A percentile compares a stretch with the other conserved stretches of the same genome.
phyloP scores from a whole-genome alignment of 2,329 filamentous ascomycete species.

The Pyricularia sp. region DNA sequence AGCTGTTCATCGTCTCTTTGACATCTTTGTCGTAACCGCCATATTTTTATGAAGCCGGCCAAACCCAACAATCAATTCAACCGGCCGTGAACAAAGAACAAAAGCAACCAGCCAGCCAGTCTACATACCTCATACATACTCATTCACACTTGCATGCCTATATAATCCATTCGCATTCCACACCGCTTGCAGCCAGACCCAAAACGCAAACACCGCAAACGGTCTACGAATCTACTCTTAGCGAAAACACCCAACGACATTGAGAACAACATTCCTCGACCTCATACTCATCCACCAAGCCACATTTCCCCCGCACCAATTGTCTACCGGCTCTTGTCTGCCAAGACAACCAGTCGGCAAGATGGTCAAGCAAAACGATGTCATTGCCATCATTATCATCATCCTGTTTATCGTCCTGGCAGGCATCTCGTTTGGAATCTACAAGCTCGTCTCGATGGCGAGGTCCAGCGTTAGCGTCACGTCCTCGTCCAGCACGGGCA shows the following conservation, averaged over 20 bases:
- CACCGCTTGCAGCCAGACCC: background rate
- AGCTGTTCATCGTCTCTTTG: background rate
- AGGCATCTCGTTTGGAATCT: constrained; percentile 54
- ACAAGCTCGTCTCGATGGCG: constrained; percentile 46
- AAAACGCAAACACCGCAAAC: background rate
- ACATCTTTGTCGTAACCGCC: background rate
- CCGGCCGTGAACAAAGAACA: background rate
- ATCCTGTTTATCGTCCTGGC: constrained; percentile 55
- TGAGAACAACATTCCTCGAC: background rate
- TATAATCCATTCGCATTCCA: background rate
- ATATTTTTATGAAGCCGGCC: background rate
- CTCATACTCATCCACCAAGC: background rate
- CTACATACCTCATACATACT: background rate
- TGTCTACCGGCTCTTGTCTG: constrained; percentile 3
- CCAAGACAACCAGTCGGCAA: constrained; percentile 19
- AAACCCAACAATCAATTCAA: background rate
- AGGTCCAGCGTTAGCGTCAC: constrained; percentile 32
- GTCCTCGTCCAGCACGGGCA: constrained; percentile 14
- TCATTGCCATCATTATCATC: constrained; percentile 61
- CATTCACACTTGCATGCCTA: background rate
- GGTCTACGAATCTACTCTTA: background rate
- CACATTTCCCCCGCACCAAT: background rate
- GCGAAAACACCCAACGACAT: background rate
- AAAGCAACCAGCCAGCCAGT: background rate
- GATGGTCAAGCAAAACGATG: constrained; percentile 56